Conservation (phyloP, 2,329 filamentous ascomycete species). For the Shiraia bambusicola region DNA sequence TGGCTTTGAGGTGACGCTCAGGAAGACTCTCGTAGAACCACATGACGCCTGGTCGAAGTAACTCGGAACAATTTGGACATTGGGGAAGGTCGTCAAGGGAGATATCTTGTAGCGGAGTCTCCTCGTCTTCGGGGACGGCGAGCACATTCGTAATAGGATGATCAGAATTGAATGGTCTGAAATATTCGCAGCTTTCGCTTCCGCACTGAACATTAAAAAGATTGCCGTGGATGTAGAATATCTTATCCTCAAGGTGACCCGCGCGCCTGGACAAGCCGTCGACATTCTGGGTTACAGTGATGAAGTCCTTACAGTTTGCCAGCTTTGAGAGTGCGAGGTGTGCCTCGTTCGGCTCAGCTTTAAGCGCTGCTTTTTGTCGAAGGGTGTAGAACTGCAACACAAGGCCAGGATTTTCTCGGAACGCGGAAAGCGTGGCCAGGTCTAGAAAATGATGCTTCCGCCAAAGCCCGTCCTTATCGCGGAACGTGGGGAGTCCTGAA, state of each 20-base stretch:
- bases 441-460: conserved; percentile 14
- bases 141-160: conserved; percentile 7
- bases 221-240: conserved; percentile 18
- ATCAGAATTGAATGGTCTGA: too few relatives aligned
- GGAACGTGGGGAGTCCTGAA: conserved; percentile 29
- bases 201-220: conserved; percentile 20
- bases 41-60: conserved; percentile 22
- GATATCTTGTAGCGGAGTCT: conserved; percentile 1
- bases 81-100: conserved; percentile 8
- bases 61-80: conserved; percentile 11
- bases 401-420: conserved; percentile 17
- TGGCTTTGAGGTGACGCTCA: neutral
- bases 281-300: conserved; percentile 28
- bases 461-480: conserved; percentile 20
- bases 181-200: too few relatives aligned
- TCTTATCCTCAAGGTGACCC: conserved; percentile 6
- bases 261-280: conserved; percentile 21
- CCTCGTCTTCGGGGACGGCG: conserved; percentile 2
- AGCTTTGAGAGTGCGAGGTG: conserved; percentile 22
- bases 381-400: conserved; percentile 23
- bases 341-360: conserved; percentile 21
- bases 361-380: conserved; percentile 5
- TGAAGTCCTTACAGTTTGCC: conserved; percentile 12
- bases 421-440: conserved; percentile 15
- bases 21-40: conserved; percentile 39